Conservation (phyloP, 805 yeast genomes). For the Kodamaea kakaduensis region DNA sequence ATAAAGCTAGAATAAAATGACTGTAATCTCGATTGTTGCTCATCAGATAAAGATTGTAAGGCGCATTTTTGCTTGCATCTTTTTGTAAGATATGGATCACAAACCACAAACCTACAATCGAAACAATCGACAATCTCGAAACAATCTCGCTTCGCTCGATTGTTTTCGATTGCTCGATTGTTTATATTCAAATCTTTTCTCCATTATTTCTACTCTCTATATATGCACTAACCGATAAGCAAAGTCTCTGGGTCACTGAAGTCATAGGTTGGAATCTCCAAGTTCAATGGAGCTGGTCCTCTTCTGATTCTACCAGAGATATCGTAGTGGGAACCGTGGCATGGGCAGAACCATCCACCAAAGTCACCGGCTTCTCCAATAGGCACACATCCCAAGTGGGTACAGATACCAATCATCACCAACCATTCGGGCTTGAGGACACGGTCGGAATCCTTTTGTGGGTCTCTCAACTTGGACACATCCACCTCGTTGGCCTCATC, state of each 20-base stretch:
- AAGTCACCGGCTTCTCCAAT: slow-evolving; percentile 99
- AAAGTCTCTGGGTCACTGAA: slow-evolving; percentile 75
- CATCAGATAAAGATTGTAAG: too few species aligned
- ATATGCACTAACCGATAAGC: slow-evolving; percentile 91
- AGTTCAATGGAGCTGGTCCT: slow-evolving; percentile 99
- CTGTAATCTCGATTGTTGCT: too few species aligned
- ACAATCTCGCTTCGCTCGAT: too few species aligned
- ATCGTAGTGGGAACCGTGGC: slow-evolving; percentile 99
- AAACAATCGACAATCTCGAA: too few species aligned
- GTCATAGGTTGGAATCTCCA: slow-evolving; percentile 92
- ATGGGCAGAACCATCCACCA: slow-evolving; percentile 99
- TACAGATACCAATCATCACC: slow-evolving; percentile 98
- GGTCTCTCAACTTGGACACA: slow-evolving; percentile 79
- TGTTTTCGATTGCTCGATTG: background rate
- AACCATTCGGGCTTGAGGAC: slow-evolving; percentile 97
- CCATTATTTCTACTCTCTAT: slow-evolving; percentile 10
- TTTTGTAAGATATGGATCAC: too few species aligned
- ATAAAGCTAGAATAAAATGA: too few species aligned
- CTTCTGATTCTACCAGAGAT: slow-evolving; percentile 99
- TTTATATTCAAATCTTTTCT: slow-evolving; percentile 4
- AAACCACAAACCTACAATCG: too few species aligned
- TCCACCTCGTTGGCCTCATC: slow-evolving; percentile 90
- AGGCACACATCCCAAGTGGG: slow-evolving; percentile 99
- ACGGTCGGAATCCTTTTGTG: slow-evolving; percentile 89
- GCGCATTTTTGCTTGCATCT: too few species aligned